These are phyloP conservation scores for Mrakia gelida DNA, from an alignment of 768 basidiomycete genomes.

Conservation along the genomic window DNA sequence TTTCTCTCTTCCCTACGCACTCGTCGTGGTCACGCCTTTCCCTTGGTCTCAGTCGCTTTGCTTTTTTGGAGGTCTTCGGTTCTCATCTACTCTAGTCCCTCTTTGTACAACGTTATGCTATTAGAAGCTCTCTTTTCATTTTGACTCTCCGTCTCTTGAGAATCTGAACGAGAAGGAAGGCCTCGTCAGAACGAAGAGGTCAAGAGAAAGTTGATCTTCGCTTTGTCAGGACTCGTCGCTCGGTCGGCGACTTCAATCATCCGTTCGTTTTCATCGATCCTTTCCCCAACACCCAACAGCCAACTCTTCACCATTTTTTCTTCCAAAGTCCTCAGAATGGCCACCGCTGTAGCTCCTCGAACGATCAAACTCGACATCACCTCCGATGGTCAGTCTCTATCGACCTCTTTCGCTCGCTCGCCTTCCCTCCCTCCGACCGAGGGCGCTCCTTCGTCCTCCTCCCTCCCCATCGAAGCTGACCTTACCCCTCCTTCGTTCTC, in stretches of 20 bases:
- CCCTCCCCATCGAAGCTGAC: neutral
- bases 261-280: neutral
- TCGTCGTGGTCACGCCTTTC: neutral
- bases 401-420: no score
- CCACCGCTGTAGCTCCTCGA: neutral
- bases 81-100: no score
- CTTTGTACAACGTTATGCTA: no score
- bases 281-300: neutral
- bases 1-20: no score
- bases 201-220: neutral
- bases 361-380: slow-evolving; percentile 5
- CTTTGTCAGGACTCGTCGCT: no score
- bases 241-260: neutral
- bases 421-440: neutral
- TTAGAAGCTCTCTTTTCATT: no score
- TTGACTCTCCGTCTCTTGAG: no score
- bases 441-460: neutral
- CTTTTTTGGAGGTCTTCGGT: neutral
- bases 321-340: neutral
- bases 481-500: neutral
- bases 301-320: neutral
- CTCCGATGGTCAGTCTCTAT: neutral
- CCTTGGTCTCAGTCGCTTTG: neutral
- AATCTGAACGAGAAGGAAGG: no score
- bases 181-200: no score